Conservation (phyloP, 2,329 filamentous ascomycete species). For the Pseudocercospora ulei region DNA sequence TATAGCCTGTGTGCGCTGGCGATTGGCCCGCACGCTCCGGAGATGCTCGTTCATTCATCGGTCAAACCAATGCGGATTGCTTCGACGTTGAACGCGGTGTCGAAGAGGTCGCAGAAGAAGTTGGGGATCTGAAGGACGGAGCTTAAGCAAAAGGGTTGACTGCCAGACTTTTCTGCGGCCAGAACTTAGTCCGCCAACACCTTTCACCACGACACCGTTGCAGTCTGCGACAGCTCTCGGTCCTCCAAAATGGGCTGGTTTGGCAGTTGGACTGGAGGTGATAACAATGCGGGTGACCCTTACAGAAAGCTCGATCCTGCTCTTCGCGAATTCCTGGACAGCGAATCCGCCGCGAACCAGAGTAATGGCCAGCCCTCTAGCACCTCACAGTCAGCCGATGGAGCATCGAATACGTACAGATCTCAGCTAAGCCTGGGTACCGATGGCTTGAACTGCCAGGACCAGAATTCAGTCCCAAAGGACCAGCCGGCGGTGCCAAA, state of each 20-base stretch:
- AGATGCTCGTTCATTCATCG: no score
- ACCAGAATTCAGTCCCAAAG: slow-evolving; percentile 24
- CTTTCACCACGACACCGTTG: no score
- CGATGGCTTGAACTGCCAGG: slow-evolving; percentile 21
- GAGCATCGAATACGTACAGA: slow-evolving; percentile 29
- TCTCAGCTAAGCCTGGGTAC: slow-evolving; percentile 27
- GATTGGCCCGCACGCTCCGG: no score
- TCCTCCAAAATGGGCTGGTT: slow-evolving; percentile 59
- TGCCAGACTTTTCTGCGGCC: no score
- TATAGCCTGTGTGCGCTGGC: no score
- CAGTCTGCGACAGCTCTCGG: no score
- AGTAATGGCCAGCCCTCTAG: slow-evolving; percentile 20
- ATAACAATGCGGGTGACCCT: slow-evolving; percentile 50
- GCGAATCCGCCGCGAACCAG: slow-evolving; percentile 69
- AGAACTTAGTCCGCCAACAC: no score
- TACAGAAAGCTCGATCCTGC: slow-evolving; percentile 69
- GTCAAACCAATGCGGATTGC: no score
- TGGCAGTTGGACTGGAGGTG: slow-evolving; percentile 41
- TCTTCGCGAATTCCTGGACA: slow-evolving; percentile 72
- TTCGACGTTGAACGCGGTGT: no score
- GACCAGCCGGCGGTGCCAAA: slow-evolving; percentile 37
- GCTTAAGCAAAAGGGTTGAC: no score
- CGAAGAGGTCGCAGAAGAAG: no score
- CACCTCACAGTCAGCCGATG: slow-evolving; percentile 27
- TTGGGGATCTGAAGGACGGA: no score